Conservation (phyloP, 306 rosid species). For the Cucumis sativus region Cucumber_9930_V3 NC_026659.2:4878501-4879000, state of each 20-base stretch:
- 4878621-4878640: conserved; percentile 93
- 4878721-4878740: conserved; percentile 9
- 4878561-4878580: conserved; percentile 79
- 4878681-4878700: conserved; percentile 74
- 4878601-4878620: conserved; percentile 97
- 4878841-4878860: neutral
- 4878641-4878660: conserved; percentile 45
- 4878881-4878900: neutral
- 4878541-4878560: conserved; percentile 70
- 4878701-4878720: conserved; percentile 85
- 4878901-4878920: neutral
- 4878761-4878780: neutral
- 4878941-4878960: neutral
- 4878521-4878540: conserved; percentile 38
- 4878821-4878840: neutral
- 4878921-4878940: neutral
- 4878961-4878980: neutral
- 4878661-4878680: conserved; percentile 77
- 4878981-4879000: neutral
- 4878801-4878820: neutral
- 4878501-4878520: conserved; percentile 37
- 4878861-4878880: neutral
- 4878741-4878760: neutral
- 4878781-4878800: neutral
- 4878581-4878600: conserved; percentile 91